Base-by-base conservation (phyloP, 345 rosid species). In the Aquilaria malaccensis region DNA sequence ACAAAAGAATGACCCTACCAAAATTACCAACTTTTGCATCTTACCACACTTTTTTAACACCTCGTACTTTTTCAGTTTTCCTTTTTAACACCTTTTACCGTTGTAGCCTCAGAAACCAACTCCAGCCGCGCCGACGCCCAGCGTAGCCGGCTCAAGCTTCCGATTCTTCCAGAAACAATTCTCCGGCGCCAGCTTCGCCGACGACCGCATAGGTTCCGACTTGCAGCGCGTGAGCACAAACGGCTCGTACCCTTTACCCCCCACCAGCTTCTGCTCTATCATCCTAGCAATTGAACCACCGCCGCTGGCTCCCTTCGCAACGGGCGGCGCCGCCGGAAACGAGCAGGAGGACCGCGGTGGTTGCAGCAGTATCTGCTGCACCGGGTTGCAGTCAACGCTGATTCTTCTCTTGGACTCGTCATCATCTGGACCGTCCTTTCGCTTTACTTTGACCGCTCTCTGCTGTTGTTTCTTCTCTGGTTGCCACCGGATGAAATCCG, bases 101-200 rank as follows among this genome's bases (percentile, higher is more conserved):
- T 52, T 15, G 37, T 7, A 14, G 59, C 32, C 52, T 78, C 68
- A 87, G 78, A 77, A 79, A 50, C 89, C 90, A 60, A 88, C 83
- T 51, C 96, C 88, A 63, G 92, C 87, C 46, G 81, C 87, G 69
- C 96, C 83, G 63, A 86, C 80, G 48, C 91, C 86, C 11, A 87
- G 64, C 0, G 79, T 66, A 32, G 84, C 82, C 55, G 84, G 97
- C 82, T 89, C 93, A 0, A 87, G 81, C 83, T 89, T 87, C 79
- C 95, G 68, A 33, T 87, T 93, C 77, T 87, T 93, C 97, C 97
- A 89, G 70, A 76, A 89, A 66, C 98, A 85, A 66, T 83, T 80
- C 64, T 84, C 97, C 0, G 85, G 82, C 2, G 85, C 87, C 1
- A 87, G 84, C 72, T 85, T 89, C 11, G 72, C 66, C 7, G 89